A percentile compares a stretch with the other conserved stretches of the same genome.
These are phyloP conservation scores for Echeveria elegans DNA, from an alignment of 164 flowering plant genomes.

Conservation along the genomic window DNA sequence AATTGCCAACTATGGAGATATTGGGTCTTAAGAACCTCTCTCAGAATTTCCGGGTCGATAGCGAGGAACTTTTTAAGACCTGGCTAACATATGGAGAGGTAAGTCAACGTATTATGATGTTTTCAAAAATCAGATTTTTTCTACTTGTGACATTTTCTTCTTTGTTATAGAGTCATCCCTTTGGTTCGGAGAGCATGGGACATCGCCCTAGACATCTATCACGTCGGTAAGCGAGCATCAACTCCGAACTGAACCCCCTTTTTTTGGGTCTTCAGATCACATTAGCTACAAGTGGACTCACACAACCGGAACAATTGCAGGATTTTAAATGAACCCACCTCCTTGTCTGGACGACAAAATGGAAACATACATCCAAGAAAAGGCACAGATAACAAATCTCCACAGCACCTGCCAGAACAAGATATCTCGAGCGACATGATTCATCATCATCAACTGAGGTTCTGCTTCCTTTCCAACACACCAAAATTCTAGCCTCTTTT, in stretches of 20 bases:
- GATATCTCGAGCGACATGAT: constrained; percentile 25
- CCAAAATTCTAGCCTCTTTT: not conserved
- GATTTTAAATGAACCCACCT: constrained; percentile 45
- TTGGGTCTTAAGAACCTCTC: constrained; percentile 55
- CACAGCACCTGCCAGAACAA: constrained; percentile 20
- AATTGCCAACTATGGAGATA: constrained; percentile 60
- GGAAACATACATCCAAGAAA: constrained; percentile 26
- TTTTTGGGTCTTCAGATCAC: not conserved
- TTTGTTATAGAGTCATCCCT: constrained; percentile 25
- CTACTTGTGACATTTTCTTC: not conserved
- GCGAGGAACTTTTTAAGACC: constrained; percentile 71
- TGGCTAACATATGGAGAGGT: constrained; percentile 83
- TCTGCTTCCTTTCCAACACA: not conserved
- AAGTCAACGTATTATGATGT: constrained; percentile 19
- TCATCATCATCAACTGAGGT: constrained; percentile 36
- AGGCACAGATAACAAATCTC: constrained; percentile 19
- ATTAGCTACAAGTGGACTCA: too few relatives aligned
- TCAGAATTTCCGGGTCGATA: constrained; percentile 49
- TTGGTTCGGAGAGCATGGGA: constrained; percentile 33
- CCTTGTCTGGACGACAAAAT: constrained; percentile 33
- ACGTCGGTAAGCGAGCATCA: constrained; percentile 32
- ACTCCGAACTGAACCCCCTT: not conserved
- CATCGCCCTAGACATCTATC: constrained; percentile 55
- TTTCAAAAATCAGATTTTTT: not conserved
- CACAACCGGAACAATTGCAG: constrained; percentile 24